phyloP scores from a whole-genome alignment of 1,139 yeast genomes.

The Nadsonia commutata region DNA sequence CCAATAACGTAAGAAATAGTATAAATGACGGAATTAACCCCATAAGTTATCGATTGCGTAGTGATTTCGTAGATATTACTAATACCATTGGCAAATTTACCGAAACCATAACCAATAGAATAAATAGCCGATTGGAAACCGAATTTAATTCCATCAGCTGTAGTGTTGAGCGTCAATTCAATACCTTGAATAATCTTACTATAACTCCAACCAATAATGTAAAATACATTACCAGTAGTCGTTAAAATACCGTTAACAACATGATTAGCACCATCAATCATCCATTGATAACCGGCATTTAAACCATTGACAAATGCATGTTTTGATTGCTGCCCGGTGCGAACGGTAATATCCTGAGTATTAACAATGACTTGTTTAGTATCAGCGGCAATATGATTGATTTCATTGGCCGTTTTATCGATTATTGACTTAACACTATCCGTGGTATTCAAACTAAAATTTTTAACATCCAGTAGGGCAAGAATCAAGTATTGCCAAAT shows the following conservation, averaged over 20 bases:
- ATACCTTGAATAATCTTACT: not conserved
- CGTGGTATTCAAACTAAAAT: not conserved
- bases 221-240: not conserved
- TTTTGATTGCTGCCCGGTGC: too few relatives aligned
- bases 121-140: not conserved
- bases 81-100: too few relatives aligned
- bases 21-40: not conserved
- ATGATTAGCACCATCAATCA: not conserved
- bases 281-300: too few relatives aligned
- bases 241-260: not conserved
- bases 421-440: not conserved
- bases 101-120: not conserved
- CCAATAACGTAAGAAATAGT: not conserved
- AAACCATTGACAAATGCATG: too few relatives aligned
- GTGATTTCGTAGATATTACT: not conserved
- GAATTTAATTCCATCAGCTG: not conserved
- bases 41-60: not conserved
- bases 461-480: not conserved
- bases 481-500: not conserved
- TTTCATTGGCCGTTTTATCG: not conserved
- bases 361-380: not conserved
- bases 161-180: not conserved
- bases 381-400: not conserved
- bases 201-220: not conserved
- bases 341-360: not conserved